Evolutionary conservation across 345 rosid species (phyloP).

Genomic region (Gossypioides kirkii): DNA sequence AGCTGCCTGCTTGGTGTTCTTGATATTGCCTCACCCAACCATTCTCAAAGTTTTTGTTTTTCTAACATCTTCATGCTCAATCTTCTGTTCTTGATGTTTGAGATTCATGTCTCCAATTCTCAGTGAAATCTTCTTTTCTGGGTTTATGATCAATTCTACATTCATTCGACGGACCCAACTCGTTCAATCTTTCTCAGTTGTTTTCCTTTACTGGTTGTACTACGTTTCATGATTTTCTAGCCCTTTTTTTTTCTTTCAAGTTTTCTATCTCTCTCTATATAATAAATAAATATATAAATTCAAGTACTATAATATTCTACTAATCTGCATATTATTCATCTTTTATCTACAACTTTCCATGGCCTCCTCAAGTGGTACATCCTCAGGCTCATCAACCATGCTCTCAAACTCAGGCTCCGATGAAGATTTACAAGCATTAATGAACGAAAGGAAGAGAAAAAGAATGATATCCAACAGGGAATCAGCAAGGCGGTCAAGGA

Average conservation of each 20-base stretch:
- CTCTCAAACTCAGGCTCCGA: conserved; percentile 63
- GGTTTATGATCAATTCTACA: conserved; percentile 79
- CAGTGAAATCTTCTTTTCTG: conserved; percentile 73
- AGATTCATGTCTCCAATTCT: conserved; percentile 97
- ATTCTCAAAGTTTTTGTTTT: background rate
- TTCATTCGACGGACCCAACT: conserved; percentile 89
- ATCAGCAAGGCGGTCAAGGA: conserved; percentile 90
- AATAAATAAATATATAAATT: background rate
- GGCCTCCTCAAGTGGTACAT: conserved; percentile 73
- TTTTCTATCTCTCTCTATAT: too few relatives aligned
- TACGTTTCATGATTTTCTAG: conserved; percentile 72
- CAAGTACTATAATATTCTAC: background rate
- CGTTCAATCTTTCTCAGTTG: conserved; percentile 99
- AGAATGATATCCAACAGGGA: conserved; percentile 93
- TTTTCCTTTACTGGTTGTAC: conserved; percentile 96
- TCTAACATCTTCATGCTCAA: conserved; percentile 56
- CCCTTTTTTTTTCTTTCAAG: background rate
- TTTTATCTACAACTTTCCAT: conserved; percentile 23
- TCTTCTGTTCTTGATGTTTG: conserved; percentile 64
- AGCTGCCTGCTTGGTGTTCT: background rate
- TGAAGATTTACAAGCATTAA: conserved; percentile 41
- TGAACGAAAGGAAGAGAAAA: conserved; percentile 84
- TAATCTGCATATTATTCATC: too few relatives aligned
- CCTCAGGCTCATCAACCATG: conserved; percentile 51
- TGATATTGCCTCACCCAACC: conserved; percentile 3